Base-by-base conservation (phyloP, 2,329 filamentous ascomycete species). In the Diaporthe eres region DNA sequence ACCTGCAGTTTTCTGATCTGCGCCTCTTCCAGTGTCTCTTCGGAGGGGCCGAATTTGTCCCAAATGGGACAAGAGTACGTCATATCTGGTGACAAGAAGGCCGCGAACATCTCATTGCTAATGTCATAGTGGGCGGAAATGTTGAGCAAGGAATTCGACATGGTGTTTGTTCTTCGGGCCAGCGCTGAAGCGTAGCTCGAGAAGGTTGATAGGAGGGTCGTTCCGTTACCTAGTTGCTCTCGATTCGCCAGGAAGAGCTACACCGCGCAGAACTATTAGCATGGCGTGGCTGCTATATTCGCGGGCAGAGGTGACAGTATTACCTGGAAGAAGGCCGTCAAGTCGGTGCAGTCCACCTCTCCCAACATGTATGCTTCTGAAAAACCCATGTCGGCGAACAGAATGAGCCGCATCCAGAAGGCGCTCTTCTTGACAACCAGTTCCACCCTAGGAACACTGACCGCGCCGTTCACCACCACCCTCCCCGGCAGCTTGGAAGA, bases 301-400 rank as follows among this genome's bases (percentile, higher is more conserved):
- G 49, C 13, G 71, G 67, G 13, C 47, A 72, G 44, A 9, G 37
- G 28, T 5, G 53, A 25, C 15, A 31, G 12, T 10, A n/a, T 77
- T 84, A 92, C 90, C 81, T 90, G 89, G 82, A 95, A 94, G 81
- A 95, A 94, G 2, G 88, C 87, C 1, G 91, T 92, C 78, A 95
- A 81, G 81, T 94, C 90, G 15, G 88, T 85, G 76, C 92, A 94
- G 71, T 91, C 89, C 39, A 94, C 87, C 81, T 95, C 93, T 60
- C 91, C 91, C 22, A 94, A 86, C 92, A 95, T 94, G 80, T 93
- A 94, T 39, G 92, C 90, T 82, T 94, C 91, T 17, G 92, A 90
- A 78, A 95, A 94, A 3, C 93, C 93, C 92, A 95, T 94, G 82
- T 95, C 93, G 51, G 90, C 92, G 80, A 94, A 94, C 39, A 95